Evolutionary conservation across 164 flowering plant species (phyloP), one percentile per base, ranked within the genome.

Genomic region (Berberis thunbergii): DNA sequence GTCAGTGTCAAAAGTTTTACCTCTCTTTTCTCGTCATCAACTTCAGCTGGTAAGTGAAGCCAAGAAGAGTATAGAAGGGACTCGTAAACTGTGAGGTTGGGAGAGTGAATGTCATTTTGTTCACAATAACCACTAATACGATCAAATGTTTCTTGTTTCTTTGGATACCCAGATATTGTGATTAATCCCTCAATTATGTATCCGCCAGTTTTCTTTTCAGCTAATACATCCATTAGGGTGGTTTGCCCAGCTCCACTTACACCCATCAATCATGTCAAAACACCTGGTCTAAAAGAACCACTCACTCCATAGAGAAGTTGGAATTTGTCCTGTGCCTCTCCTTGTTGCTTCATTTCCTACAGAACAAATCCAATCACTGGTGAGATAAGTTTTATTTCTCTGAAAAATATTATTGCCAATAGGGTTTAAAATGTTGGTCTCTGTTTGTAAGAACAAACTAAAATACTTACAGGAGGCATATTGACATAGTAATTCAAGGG

Each of bases 221-320:
- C 80, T 42, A 81, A 58, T 49, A 81, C 84, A 75, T 81, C 84
- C 84, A 81, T 78, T 66, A 81, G 63, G 13, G 84, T 81, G 9
- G 84, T 81, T 71, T 81, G 78, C 13, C 84, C 84, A 42, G 84
- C 84, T 46, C 82, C 84, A 57, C 82, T 81, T 1, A 81, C 79
- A 43, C 84, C 84, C 58, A 81, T 74, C 48, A 81, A 61, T 41
- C 82, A 81, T 63, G 84, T 81, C 61, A 81, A 52, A 49, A 77
- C 43, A 8, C 82, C 84, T 6, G 84, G 84, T 64, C 78, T 74
- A 61, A 78, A 81, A 54, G 80, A 75, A 62, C 84, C 84, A 64
- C 84, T 81, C 10, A 79, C 78, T 66, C 77, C 79, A 61, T 67
- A 62, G 44, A 81, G 62, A 55, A 81, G 67, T 61, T 81, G 84